Base-by-base conservation (phyloP, 495 filamentous ascomycete species). In the Cudoniella acicularis region DNA sequence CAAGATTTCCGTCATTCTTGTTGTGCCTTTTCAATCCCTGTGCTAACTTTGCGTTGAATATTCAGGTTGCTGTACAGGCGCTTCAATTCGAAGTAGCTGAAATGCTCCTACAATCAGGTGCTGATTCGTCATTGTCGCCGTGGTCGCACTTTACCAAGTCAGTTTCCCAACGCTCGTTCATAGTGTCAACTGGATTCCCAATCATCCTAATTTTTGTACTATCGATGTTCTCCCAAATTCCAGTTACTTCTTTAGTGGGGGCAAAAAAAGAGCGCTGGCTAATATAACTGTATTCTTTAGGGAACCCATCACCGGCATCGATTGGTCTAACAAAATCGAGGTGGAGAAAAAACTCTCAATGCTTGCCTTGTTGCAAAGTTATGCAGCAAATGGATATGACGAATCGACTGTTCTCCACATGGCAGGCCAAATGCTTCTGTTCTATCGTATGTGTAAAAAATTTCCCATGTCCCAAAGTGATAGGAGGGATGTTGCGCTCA, bases 31-130 rank as follows among this genome's bases (percentile, higher is more conserved):
- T 54, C 10, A 4, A 22, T 13, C 21, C 6, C 27, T 8, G n/a
- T 21, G n/a, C 6, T 21, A 23, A 54, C 2, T 18, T 1, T 4
- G 6, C 4, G 30, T 36, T 13, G 4, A 36, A 10, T 49, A 16
- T 46, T n/a, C 24, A 61, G 59, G 17, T 56, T 22, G 59, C 59
- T 9, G 26, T 47, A n/a, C 10, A 52, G 13, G 16, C 27, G 10
- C 18, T 51, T 1, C 59, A 61, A 21, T 22, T 52, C 2, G 59
- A 56, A 36, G 21, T 56, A 17, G 52, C 52, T 1, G 13, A 56
- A 11, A 23, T 56, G 30, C 42, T 61, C 1, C 17, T 61, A 21
- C 46, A 61, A 17, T 21, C 55, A 18, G 59, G 59, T 3, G 52
- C 52, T 13, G 52, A 61, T 61, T 22, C 41, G 1, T 27, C 52